These are phyloP conservation scores for Podospora sp. DNA, from an alignment of 495 filamentous ascomycete species.

Conservation along the genomic window DNA sequence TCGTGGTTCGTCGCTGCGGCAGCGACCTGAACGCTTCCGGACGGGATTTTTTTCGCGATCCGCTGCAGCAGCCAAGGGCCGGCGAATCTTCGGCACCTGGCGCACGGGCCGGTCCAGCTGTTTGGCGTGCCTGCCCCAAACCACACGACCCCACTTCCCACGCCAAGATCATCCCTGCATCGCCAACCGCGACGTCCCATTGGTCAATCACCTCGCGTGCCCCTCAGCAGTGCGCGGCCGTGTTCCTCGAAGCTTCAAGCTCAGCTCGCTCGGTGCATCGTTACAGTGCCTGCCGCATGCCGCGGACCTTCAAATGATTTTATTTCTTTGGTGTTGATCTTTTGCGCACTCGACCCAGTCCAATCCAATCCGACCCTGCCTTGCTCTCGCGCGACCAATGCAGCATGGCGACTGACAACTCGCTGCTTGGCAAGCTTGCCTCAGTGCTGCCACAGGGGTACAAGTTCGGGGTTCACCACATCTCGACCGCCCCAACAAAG, in stretches of 20 bases:
- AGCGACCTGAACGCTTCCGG: neutral
- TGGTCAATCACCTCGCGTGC: neutral
- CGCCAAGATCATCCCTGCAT: neutral
- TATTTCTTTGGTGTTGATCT: slow-evolving; percentile 16
- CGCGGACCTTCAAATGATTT: neutral
- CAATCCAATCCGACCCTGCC: too few relatives aligned
- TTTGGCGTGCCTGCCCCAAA: neutral
- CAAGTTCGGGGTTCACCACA: slow-evolving; percentile 76
- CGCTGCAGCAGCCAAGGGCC: neutral
- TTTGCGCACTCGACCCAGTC: too few relatives aligned
- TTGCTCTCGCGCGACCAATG: slow-evolving; percentile 15
- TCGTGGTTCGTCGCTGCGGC: neutral
- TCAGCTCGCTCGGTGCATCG: neutral
- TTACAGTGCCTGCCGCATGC: neutral
- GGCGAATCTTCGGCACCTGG: slow-evolving; percentile 21
- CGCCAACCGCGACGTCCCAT: neutral
- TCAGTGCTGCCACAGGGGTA: slow-evolving; percentile 69
- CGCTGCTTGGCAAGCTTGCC: slow-evolving; percentile 60
- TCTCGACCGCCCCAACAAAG: slow-evolving; percentile 79
- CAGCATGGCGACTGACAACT: slow-evolving; percentile 6
- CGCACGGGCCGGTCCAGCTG: neutral
- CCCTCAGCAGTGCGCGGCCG: neutral
- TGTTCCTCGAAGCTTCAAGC: neutral
- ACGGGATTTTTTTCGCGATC: slow-evolving; percentile 13
- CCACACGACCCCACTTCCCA: neutral